Conservation (phyloP, 2,329 filamentous ascomycete species). For the Calonectria hawksworthii region DNA sequence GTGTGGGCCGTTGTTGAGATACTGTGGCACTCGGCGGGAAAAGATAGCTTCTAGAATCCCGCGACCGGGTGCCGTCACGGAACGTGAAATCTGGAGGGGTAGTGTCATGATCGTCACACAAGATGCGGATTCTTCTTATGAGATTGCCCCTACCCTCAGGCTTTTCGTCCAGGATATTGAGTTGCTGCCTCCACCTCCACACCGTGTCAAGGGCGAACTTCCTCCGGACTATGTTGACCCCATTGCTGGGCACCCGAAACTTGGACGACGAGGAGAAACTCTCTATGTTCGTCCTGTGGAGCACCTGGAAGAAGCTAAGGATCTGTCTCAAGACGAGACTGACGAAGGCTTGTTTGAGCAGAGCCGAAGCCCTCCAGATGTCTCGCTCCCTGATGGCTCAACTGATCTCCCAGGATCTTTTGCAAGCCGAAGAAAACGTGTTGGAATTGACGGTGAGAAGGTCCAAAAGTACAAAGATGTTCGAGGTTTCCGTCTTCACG, state of each 20-base stretch:
- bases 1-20: conserved; percentile 91
- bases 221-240: conserved; percentile 90
- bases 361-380: conserved; percentile 67
- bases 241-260: conserved; percentile 86
- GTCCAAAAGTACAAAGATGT: conserved; percentile 87
- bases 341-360: conserved; percentile 87
- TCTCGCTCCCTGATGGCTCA: conserved; percentile 55
- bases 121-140: conserved; percentile 86
- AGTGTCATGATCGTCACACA: conserved; percentile 96
- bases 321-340: conserved; percentile 84
- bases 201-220: conserved; percentile 75
- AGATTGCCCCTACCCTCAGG: conserved; percentile 81
- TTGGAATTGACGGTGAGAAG: conserved; percentile 81
- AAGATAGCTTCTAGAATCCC: conserved; percentile 53
- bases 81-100: conserved; percentile 90
- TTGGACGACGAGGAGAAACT: conserved; percentile 87
- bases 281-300: conserved; percentile 93
- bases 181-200: conserved; percentile 82
- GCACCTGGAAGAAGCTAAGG: conserved; percentile 81
- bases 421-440: conserved; percentile 65
- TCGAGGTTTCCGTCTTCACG: conserved; percentile 83
- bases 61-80: conserved; percentile 49
- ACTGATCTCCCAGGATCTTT: conserved; percentile 67
- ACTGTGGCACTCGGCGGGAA: conserved; percentile 84
- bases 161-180: conserved; percentile 91